Evolutionary conservation across 2,329 filamentous ascomycete genomes (phyloP).

Genomic region (Cadophora sp.): DNA sequence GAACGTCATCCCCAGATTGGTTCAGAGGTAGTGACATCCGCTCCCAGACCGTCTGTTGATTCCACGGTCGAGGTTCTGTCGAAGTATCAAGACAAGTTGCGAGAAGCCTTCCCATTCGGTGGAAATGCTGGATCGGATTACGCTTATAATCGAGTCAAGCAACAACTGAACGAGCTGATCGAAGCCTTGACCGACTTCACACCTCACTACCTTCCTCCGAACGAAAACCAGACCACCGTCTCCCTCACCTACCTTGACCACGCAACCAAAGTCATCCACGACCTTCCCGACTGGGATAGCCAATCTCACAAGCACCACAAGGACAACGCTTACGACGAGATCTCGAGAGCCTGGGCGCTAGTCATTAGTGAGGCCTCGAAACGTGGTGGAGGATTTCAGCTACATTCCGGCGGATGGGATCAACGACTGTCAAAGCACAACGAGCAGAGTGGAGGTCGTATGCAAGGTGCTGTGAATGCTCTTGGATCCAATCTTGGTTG

Average conservation of each 20-base stretch:
- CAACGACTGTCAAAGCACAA: constrained; percentile 87
- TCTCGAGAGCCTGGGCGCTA: constrained; percentile 89
- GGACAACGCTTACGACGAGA: constrained; percentile 94
- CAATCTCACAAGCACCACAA: constrained; percentile 91
- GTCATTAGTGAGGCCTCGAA: constrained; percentile 93
- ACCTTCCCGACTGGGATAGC: constrained; percentile 88
- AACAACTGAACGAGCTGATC: constrained; percentile 79
- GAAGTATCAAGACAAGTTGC: constrained; percentile 81
- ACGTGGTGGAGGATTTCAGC: constrained; percentile 84
- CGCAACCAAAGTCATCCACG: constrained; percentile 88
- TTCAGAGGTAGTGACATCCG: constrained; percentile 81
- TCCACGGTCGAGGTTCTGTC: constrained; percentile 81
- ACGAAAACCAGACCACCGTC: constrained; percentile 81
- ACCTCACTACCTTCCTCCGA: constrained; percentile 91
- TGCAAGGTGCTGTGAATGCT: constrained; percentile 80
- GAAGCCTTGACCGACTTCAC: constrained; percentile 94
- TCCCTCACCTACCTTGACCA: constrained; percentile 89
- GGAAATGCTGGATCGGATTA: constrained; percentile 89
- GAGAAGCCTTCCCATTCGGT: constrained; percentile 82
- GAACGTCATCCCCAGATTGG: constrained; percentile 86
- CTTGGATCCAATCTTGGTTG: constrained; percentile 78
- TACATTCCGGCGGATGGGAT: constrained; percentile 94
- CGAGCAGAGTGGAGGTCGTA: constrained; percentile 80
- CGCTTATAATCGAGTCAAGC: constrained; percentile 90
- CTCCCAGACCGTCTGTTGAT: constrained; percentile 84